Base-by-base conservation (phyloP, 495 filamentous ascomycete genomes). In the Venustampulla echinocandica region DNA sequence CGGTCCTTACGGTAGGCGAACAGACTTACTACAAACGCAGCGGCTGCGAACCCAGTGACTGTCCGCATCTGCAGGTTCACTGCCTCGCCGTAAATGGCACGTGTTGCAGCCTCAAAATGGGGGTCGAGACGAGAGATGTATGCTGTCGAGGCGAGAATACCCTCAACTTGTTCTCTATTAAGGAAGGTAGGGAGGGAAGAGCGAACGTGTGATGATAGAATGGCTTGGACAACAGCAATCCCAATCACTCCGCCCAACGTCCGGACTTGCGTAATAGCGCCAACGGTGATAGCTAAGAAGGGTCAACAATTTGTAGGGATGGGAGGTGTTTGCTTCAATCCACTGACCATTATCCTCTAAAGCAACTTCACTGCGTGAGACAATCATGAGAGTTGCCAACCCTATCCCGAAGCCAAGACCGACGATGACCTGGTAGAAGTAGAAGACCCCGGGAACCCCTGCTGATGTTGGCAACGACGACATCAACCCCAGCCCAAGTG, bases 171-270 rank as follows among this genome's bases (percentile, higher is more conserved):
- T 35, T 35, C 18, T 5, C 11, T 4, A 14, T 14, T 14, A 14
- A 35, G 33, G 22, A 34, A 30, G 36, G 23, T 22, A 34, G 42
- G 20, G 32, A 49, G 35, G 2, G 28, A 14, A n/a, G 59, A 46
- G 13, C 44, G 33, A 15, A 35, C 13, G 15, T 46, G 3, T n/a
- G 20, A 14, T 11, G 36, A 36, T 11, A 70, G 44, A 20, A 70
- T 66, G 21, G 63, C 63, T 5, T 69, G 64, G 11, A 63, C 69
- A 6, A 60, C 61, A 2, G 71, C 68, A 40, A 75, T 67, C 15
- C 70, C 71, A 18, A 76, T 60, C 33, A 67, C 69, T 9, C 72
- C 72, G 2, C 72, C 71, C 9, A 74, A 56, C 10, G 73, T 63
- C 15, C 70, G 64, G 15, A 65, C 61, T 22, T 75, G 69, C 0